phyloP scores from a whole-genome alignment of 768 basidiomycete genomes.

The Kwoniella botswanensis region DNA sequence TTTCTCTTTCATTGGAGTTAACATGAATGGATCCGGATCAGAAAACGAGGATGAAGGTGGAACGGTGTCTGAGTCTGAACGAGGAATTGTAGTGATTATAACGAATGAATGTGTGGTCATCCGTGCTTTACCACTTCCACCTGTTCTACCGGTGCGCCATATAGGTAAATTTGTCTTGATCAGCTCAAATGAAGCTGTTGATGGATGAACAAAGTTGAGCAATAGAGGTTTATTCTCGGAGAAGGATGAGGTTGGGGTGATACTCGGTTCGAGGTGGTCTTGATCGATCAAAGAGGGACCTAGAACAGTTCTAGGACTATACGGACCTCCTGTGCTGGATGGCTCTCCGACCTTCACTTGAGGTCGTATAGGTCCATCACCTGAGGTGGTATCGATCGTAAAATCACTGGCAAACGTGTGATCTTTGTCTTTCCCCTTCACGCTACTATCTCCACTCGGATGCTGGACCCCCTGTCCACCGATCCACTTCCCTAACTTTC shows the following conservation, averaged over 20 bases:
- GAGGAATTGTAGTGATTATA: slow-evolving; percentile 49
- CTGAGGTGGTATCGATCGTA: background rate
- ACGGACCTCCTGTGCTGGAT: background rate
- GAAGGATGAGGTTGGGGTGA: background rate
- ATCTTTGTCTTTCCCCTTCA: no score
- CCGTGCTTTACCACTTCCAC: background rate
- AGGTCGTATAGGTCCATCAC: background rate
- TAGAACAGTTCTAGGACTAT: background rate
- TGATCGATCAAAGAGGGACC: background rate
- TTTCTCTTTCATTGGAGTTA: background rate
- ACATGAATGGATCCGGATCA: background rate
- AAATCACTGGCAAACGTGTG: background rate
- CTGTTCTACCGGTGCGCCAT: slow-evolving; percentile 5
- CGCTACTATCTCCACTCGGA: background rate
- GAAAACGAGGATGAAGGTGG: background rate
- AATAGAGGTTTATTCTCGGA: background rate
- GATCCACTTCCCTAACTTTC: slow-evolving; percentile 50
- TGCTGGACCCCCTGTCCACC: background rate
- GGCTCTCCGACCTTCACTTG: no score
- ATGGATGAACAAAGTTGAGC: slow-evolving; percentile 32
- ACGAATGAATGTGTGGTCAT: slow-evolving; percentile 40
- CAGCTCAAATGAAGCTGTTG: slow-evolving; percentile 37
- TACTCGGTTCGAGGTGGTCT: background rate
- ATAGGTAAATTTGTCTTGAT: slow-evolving; percentile 45
- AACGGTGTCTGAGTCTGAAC: slow-evolving; percentile 8